phyloP scores from a whole-genome alignment of 768 basidiomycete species.

The Pleurotus djamor region DNA sequence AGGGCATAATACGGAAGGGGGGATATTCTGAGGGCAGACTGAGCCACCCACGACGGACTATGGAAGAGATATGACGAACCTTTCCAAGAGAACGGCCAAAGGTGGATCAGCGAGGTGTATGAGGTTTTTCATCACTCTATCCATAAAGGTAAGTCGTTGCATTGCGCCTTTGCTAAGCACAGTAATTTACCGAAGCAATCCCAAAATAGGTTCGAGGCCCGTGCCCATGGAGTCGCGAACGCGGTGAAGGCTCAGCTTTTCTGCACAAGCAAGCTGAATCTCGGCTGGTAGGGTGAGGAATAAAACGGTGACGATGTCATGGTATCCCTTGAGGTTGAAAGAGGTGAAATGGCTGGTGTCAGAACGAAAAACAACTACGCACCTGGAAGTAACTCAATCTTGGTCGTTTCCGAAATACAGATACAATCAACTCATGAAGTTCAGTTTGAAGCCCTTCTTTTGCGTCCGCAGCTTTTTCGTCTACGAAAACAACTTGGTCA shows the following conservation, averaged over 20 bases:
- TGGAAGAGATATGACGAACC: slow-evolving; percentile 34
- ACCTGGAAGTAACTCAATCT: slow-evolving; percentile 85
- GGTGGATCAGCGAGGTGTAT: slow-evolving; percentile 68
- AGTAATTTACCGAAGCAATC: slow-evolving; percentile 59
- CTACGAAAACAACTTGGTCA: not conserved
- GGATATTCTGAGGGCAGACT: slow-evolving; percentile 44
- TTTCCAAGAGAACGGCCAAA: slow-evolving; percentile 67
- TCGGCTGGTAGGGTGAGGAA: slow-evolving; percentile 70
- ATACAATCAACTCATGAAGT: slow-evolving; percentile 71
- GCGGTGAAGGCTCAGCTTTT: slow-evolving; percentile 75
- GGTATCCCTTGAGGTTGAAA: slow-evolving; percentile 66
- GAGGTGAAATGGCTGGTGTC: not conserved
- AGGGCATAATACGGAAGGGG: slow-evolving; percentile 89
- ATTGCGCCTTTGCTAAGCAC: not conserved
- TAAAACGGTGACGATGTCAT: slow-evolving; percentile 87
- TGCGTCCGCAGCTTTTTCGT: slow-evolving; percentile 21
- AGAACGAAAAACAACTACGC: not conserved
- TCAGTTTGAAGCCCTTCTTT: slow-evolving; percentile 60
- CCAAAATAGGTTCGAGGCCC: slow-evolving; percentile 82
- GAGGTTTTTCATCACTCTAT: slow-evolving; percentile 64
- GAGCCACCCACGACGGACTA: not conserved
- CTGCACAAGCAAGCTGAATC: slow-evolving; percentile 53
- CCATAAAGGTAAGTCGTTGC: not conserved
- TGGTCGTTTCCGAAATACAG: slow-evolving; percentile 70
- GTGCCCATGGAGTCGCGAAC: slow-evolving; percentile 88